A percentile compares a stretch with the other conserved stretches of the same genome.
Conservation (phyloP, 1,139 yeast genomes). For the Candida tetrigidarum region DNA sequence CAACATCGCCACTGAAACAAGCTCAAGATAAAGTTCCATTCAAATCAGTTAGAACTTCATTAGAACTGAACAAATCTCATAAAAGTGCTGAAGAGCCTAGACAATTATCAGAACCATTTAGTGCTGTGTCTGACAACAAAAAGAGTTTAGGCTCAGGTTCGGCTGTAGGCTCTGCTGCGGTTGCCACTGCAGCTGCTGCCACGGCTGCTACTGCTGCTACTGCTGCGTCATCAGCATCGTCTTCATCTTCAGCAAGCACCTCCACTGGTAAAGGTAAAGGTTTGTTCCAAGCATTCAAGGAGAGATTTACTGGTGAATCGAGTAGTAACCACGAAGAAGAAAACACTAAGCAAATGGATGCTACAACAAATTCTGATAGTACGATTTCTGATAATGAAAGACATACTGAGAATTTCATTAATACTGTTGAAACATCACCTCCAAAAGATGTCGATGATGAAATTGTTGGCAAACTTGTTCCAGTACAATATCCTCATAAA, state of each 20-base stretch:
- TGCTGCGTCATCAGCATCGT: conserved; percentile 12
- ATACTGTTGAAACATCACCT: conserved; percentile 38
- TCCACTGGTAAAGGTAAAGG: conserved; percentile 29
- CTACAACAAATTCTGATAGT: conserved; percentile 11
- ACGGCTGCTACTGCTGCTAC: background rate
- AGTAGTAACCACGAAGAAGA: conserved; percentile 9
- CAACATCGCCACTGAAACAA: conserved; percentile 15
- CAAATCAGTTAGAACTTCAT: conserved; percentile 13
- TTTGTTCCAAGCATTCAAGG: conserved; percentile 39
- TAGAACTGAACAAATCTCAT: conserved; percentile 6
- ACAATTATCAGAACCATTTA: conserved; percentile 24
- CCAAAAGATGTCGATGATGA: conserved; percentile 26
- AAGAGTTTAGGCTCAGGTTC: conserved; percentile 15
- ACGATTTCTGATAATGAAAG: conserved; percentile 24
- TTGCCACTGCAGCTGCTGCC: conserved; percentile 16
- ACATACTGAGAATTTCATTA: conserved; percentile 15
- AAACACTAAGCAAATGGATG: conserved; percentile 6
- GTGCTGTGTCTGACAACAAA: conserved; percentile 1
- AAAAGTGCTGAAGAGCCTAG: conserved; percentile 10
- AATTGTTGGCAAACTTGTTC: conserved; percentile 19
- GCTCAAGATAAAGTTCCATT: conserved; percentile 8
- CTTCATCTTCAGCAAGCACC: background rate
- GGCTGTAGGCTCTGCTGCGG: background rate
- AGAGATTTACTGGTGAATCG: conserved; percentile 26
- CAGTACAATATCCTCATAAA: conserved; percentile 5